A percentile compares a stretch with the other conserved stretches of the same genome.
phyloP scores from a whole-genome alignment of 2,329 filamentous ascomycete genomes.

The Cladophialophora bantiana region DNA sequence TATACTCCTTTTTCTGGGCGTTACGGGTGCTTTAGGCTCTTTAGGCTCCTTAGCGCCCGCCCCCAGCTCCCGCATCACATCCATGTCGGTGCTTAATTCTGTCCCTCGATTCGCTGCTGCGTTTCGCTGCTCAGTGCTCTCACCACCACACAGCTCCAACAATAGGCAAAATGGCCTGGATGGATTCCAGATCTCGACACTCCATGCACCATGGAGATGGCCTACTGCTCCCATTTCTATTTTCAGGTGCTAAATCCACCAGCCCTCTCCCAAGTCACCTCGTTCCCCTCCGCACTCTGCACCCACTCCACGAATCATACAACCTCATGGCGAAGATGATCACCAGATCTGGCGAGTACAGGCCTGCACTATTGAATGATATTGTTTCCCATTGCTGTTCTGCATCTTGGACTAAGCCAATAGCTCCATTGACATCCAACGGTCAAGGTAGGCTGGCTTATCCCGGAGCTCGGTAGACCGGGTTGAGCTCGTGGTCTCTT shows the following conservation, averaged over 20 bases:
- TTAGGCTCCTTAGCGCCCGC: conserved; percentile 21
- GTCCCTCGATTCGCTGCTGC: conserved; percentile 25
- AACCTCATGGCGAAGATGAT: conserved; percentile 12
- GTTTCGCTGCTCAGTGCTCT: neutral
- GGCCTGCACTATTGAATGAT: conserved; percentile 28
- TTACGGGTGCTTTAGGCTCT: neutral
- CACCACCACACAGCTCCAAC: conserved; percentile 2
- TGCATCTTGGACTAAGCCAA: conserved; percentile 18
- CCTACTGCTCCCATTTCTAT: conserved; percentile 21
- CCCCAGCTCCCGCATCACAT: conserved; percentile 22
- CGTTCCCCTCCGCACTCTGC: conserved; percentile 20
- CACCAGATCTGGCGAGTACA: conserved; percentile 27
- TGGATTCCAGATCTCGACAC: conserved; percentile 21
- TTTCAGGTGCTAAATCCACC: conserved; percentile 32
- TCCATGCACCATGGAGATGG: conserved; percentile 8
- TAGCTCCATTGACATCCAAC: conserved; percentile 12
- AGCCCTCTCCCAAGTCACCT: conserved; percentile 6
- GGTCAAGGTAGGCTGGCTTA: conserved; percentile 14
- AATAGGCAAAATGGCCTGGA: conserved; percentile 10
- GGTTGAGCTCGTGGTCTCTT: conserved; percentile 3
- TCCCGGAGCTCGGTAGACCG: conserved; percentile 16
- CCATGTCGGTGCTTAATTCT: conserved; percentile 22
- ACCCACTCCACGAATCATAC: conserved; percentile 28
- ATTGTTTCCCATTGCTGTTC: conserved; percentile 24
- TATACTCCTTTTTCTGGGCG: neutral